Conservation (phyloP, 495 filamentous ascomycete genomes). For the Xylaria grammica region DNA sequence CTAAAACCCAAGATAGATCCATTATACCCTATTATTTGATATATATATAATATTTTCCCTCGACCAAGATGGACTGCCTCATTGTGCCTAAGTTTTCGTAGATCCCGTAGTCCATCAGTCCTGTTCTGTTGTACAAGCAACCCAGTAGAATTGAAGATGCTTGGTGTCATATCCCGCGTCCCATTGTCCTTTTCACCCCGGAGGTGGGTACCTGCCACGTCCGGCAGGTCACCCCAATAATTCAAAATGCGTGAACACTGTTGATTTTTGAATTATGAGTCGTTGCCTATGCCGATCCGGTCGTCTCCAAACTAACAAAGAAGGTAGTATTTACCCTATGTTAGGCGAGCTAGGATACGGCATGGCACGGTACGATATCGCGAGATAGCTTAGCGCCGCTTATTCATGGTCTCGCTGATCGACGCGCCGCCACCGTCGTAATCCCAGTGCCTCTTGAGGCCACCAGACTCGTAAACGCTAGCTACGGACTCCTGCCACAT, state of each 20-base stretch:
- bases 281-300: background rate
- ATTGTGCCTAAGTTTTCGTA: too few species aligned
- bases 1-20: too few species aligned
- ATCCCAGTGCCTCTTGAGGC: conserved; percentile 79
- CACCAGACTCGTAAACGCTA: conserved; percentile 75
- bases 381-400: conserved; percentile 30
- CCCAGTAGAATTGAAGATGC: too few species aligned
- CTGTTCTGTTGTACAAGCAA: too few species aligned
- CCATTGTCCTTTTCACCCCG: too few species aligned
- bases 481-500: conserved; percentile 98
- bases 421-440: conserved; percentile 43
- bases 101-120: too few species aligned
- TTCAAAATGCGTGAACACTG: background rate
- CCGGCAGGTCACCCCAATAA: background rate
- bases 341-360: conserved; percentile 18
- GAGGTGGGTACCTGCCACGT: background rate
- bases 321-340: conserved; percentile 28
- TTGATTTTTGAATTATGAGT: too few species aligned
- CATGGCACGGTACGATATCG: background rate
- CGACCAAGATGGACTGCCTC: too few species aligned
- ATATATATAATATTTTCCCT: too few species aligned
- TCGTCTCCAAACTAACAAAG: conserved; percentile 23
- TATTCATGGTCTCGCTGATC: conserved; percentile 31
- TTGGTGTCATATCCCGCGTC: too few species aligned
- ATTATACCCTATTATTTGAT: too few species aligned